phyloP scores from a whole-genome alignment of 2,329 filamentous ascomycete genomes.

The Calonectria crousiana region DNA sequence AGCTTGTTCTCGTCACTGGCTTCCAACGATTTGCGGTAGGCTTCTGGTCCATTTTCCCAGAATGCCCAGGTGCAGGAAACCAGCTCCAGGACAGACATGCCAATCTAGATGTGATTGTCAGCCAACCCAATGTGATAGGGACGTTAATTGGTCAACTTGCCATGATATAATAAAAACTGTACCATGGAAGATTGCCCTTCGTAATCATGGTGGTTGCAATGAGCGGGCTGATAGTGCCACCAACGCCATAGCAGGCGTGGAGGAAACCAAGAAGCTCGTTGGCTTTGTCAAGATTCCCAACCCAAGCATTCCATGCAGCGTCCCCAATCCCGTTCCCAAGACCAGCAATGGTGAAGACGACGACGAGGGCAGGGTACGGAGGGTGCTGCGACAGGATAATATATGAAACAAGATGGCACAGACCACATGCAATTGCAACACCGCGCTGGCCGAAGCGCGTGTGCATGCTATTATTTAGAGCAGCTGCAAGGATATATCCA shows the following conservation, averaged over 20 bases:
- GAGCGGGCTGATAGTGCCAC: slow-evolving; percentile 76
- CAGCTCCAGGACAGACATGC: slow-evolving; percentile 26
- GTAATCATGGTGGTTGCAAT: slow-evolving; percentile 79
- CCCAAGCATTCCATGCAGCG: slow-evolving; percentile 66
- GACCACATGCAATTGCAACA: slow-evolving; percentile 70
- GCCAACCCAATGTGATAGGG: rapidly evolving
- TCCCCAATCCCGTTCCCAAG: slow-evolving; percentile 77
- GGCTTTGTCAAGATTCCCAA: slow-evolving; percentile 75
- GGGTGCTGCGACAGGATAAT: slow-evolving; percentile 73
- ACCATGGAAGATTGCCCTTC: slow-evolving; percentile 72
- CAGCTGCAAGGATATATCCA: slow-evolving; percentile 72
- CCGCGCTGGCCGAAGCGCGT: slow-evolving; percentile 56
- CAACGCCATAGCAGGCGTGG: slow-evolving; percentile 76
- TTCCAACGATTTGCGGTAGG: slow-evolving; percentile 58
- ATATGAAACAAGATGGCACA: slow-evolving; percentile 74
- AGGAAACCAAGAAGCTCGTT: slow-evolving; percentile 78
- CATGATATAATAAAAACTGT: slow-evolving; percentile 82
- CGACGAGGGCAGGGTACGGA: slow-evolving; percentile 74
- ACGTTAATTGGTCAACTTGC: slow-evolving; percentile 53
- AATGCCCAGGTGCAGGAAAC: slow-evolving; percentile 65
- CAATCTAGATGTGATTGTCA: slow-evolving; percentile 23
- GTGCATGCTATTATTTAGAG: slow-evolving; percentile 67
- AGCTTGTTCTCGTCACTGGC: slow-evolving; percentile 45
- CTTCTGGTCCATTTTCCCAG: slow-evolving; percentile 68
- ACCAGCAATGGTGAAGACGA: slow-evolving; percentile 75